phyloP scores from a whole-genome alignment of 352 stramenopile genomes.

The Pythium utonaiense region DNA sequence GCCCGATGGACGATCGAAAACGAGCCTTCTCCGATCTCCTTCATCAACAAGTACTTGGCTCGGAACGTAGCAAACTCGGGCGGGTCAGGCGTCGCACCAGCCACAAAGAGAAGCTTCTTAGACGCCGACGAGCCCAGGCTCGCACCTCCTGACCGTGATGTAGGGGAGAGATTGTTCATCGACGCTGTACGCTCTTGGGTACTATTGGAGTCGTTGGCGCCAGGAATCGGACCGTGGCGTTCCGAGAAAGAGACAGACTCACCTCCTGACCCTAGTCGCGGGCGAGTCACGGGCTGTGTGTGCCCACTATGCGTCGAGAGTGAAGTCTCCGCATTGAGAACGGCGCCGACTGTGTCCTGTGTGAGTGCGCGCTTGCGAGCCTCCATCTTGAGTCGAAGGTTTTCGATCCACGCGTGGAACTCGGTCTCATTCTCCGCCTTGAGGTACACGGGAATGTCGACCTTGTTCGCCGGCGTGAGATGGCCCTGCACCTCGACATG shows the following conservation, averaged over 20 bases:
- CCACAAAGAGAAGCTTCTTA: slow-evolving; percentile 23
- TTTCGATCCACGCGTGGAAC: slow-evolving; percentile 44
- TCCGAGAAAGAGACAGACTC: slow-evolving; percentile 18
- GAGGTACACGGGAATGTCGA: slow-evolving; percentile 50
- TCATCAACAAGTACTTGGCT: slow-evolving; percentile 66
- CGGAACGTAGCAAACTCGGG: slow-evolving; percentile 53
- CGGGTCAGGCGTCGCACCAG: slow-evolving; percentile 30
- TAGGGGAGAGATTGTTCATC: slow-evolving; percentile 9
- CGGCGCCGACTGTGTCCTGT: slow-evolving; percentile 16
- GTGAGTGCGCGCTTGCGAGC: slow-evolving; percentile 34
- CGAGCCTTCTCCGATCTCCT: slow-evolving; percentile 78
- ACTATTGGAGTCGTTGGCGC: neutral
- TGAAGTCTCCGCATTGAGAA: slow-evolving; percentile 7
- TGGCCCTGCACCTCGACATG: slow-evolving; percentile 42
- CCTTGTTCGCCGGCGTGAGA: slow-evolving; percentile 28
- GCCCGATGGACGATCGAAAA: slow-evolving; percentile 82
- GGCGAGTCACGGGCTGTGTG: neutral
- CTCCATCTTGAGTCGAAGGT: slow-evolving; percentile 50
- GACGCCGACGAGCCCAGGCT: neutral
- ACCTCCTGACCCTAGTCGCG: neutral
- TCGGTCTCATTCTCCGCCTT: slow-evolving; percentile 45
- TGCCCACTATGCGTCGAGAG: neutral
- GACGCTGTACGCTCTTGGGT: slow-evolving; percentile 11
- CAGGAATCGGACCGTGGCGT: slow-evolving; percentile 4
- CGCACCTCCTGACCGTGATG: neutral